Evolutionary conservation across 257 asterid genomes (phyloP).

Genomic region (Solanum sitiens): DNA sequence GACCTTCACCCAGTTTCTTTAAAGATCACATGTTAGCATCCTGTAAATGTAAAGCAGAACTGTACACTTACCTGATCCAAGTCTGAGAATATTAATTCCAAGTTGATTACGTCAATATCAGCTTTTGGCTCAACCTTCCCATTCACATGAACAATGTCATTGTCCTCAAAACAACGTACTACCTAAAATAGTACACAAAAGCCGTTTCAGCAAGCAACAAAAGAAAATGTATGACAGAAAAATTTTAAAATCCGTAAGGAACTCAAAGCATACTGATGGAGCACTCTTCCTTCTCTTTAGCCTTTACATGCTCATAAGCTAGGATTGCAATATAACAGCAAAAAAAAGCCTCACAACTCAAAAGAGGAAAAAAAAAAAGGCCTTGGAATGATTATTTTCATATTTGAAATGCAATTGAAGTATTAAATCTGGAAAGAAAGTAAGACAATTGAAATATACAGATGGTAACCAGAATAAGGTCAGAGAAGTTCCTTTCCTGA

Average conservation of each 20-base stretch:
- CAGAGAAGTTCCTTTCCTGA: background rate
- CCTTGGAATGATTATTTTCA: background rate
- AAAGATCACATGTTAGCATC: background rate
- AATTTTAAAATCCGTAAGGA: background rate
- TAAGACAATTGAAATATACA: background rate
- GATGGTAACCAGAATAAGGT: background rate
- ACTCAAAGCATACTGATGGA: background rate
- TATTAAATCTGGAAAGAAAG: background rate
- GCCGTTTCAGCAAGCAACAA: background rate
- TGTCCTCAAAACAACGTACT: constrained; percentile 95
- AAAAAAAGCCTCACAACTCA: background rate
- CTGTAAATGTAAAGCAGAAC: background rate
- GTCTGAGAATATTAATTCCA: constrained; percentile 92
- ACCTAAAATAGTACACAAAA: constrained; percentile 34
- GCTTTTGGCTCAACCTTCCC: constrained; percentile 93
- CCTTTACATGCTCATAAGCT: background rate
- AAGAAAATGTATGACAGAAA: background rate
- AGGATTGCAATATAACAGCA: background rate
- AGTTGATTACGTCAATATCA: constrained; percentile 82
- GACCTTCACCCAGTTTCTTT: background rate
- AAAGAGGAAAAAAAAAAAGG: background rate
- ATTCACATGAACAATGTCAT: constrained; percentile 89
- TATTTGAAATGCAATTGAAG: background rate
- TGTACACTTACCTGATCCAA: constrained; percentile 67
- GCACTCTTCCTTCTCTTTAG: background rate